Conservation (phyloP, 73 alveolate genomes). For the Blepharisma stoltei region DNA sequence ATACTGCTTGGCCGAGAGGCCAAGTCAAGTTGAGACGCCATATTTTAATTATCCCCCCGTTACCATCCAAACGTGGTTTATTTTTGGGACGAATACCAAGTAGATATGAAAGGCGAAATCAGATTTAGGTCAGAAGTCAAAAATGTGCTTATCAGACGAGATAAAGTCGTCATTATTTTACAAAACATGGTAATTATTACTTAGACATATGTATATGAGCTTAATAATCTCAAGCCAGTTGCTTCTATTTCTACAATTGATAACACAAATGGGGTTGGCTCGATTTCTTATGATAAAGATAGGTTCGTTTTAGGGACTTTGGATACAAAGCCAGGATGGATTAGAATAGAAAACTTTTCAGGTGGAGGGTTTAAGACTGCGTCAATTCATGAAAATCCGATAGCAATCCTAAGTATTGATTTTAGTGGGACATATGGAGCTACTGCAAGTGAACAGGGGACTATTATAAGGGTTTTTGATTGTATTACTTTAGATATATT, state of each 20-base stretch:
- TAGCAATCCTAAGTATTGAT: not conserved
- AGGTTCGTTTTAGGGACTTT: constrained; percentile 19
- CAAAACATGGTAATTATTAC: not conserved
- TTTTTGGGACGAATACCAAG: constrained; percentile 30
- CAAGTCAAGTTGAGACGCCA: too few relatives aligned
- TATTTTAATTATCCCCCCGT: too few relatives aligned
- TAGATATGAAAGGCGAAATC: constrained; percentile 9
- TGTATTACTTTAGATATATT: not conserved
- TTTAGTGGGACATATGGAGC: not conserved
- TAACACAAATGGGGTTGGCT: not conserved
- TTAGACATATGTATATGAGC: not conserved
- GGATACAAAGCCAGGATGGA: constrained; percentile 1
- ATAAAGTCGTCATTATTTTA: constrained; percentile 9
- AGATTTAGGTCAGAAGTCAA: constrained; percentile 17
- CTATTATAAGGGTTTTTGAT: constrained; percentile 17
- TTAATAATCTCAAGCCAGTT: constrained; percentile 20
- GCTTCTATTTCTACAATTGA: constrained; percentile 24
- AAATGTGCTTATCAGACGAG: constrained; percentile 17
- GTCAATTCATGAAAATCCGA: not conserved
- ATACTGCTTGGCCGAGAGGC: too few relatives aligned
- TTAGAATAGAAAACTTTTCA: constrained; percentile 12
- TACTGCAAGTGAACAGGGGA: constrained; percentile 22
- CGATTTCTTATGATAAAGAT: constrained; percentile 14
- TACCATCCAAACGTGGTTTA: constrained; percentile 3
- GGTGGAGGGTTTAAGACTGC: not conserved